Base-by-base conservation (phyloP, 179 eudicot genomes). In the Nepenthes alata region DNA sequence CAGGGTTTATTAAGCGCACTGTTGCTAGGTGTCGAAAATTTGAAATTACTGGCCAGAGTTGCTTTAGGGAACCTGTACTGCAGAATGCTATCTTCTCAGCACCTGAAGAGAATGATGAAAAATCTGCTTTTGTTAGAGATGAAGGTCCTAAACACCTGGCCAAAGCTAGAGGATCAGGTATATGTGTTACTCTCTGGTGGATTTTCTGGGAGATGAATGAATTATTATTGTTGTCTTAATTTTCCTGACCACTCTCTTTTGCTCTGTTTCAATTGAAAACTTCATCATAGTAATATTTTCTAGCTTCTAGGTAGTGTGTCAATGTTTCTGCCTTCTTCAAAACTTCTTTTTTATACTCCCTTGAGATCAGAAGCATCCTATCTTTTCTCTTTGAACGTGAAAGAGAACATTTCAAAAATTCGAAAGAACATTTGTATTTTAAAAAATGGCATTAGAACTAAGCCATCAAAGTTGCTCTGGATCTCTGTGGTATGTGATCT, bases 1-100 rank as follows among this genome's bases (percentile, higher is more conserved):
- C 69, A 71, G 85, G 81, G 45, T 80, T 80, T 54, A 75, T 77
- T 47, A 76, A 74, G 48, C 74, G 85, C 55, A 80, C 81, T 48
- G 68, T 80, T 41, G 73, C 77, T 39, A 80, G 85, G 75, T 77
- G 74, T 56, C 68, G 59, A 57, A 73, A 55, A 41, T 80, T 74
- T 60, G 85, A 80, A 70, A 62, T 57, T 64, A 74, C 81, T 55
- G 81, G 85, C 34, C 65, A 52, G 57, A 77, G 80, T 63, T 77
- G 85, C 71, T 80, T 80, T 59, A 72, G 77, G 14, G 79, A 72
- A 44, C 79, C 85, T 61, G 63, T 75, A 66, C 60, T 80, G 57
- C 85, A 77, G 66, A 68, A 72, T 66, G 52, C 69, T 56, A 55
- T 77, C 11, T 77, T 71, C 64, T 69, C 81, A 12, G 47, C 74